These are phyloP conservation scores for Hymenoscyphus fructigenus DNA, from an alignment of 2,329 filamentous ascomycete species.

Conservation along the genomic window DNA sequence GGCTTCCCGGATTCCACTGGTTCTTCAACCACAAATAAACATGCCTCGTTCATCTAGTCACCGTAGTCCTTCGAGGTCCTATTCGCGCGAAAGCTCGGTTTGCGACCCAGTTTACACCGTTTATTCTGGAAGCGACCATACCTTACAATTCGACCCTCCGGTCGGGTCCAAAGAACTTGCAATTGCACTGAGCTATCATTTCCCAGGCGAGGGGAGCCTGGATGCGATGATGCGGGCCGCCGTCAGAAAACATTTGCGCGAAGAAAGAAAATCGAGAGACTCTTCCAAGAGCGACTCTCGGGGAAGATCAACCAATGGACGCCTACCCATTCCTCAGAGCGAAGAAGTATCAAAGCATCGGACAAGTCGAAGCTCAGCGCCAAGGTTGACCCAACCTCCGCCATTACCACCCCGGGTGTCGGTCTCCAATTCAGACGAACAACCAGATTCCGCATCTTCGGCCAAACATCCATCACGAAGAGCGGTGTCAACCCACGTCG, in stretches of 20 bases:
- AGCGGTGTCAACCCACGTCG: background rate
- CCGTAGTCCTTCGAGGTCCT: background rate
- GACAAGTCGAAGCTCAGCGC: background rate
- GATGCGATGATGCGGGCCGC: conserved; percentile 10
- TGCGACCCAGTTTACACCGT: background rate
- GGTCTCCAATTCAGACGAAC: background rate
- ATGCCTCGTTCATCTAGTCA: conserved; percentile 4
- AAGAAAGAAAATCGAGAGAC: background rate
- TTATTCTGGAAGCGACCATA: conserved; percentile 1
- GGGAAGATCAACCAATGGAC: background rate
- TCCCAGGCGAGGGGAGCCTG: conserved; percentile 3
- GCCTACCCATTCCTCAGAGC: background rate
- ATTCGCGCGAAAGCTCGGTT: conserved; percentile 1
- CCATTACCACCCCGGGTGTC: background rate
- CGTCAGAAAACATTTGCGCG: background rate
- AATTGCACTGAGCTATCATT: conserved; percentile 10
- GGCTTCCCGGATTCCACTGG: background rate
- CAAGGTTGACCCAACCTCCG: background rate
- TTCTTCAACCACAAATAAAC: conserved; percentile 4
- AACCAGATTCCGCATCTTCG: background rate
- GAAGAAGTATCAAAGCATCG: background rate
- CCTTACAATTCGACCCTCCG: conserved; percentile 2
- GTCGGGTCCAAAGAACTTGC: conserved; percentile 9
- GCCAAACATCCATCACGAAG: background rate
- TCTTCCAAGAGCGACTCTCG: background rate